Evolutionary conservation across 208 protist genomes (phyloP).

Genomic region (Trypanosoma conorhini): DNA sequence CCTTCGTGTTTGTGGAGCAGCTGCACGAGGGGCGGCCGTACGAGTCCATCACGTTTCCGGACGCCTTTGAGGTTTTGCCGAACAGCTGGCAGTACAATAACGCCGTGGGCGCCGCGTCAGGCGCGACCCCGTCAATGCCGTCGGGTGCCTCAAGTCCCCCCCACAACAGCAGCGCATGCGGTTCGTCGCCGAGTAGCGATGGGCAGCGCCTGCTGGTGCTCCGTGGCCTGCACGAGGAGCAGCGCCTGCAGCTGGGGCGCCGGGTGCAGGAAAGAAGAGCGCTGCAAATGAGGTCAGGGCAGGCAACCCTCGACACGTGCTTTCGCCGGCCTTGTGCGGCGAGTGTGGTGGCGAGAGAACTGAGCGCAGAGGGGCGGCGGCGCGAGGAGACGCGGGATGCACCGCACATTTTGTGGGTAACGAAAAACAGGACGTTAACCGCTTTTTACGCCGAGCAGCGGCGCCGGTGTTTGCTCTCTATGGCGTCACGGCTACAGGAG

Average conservation of each 20-base stretch:
- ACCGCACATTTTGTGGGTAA: constrained; percentile 25
- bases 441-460: constrained; percentile 14
- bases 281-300: constrained; percentile 28
- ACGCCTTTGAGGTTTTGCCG: constrained; percentile 27
- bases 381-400: constrained; percentile 29
- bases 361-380: constrained; percentile 16
- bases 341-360: neutral
- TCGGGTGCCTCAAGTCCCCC: neutral
- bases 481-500: constrained; percentile 24
- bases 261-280: constrained; percentile 5
- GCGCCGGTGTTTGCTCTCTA: constrained; percentile 1
- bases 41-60: constrained; percentile 26
- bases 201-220: neutral
- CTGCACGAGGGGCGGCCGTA: constrained; percentile 18
- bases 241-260: constrained; percentile 11
- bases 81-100: constrained; percentile 3
- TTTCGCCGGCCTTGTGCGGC: neutral
- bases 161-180: neutral
- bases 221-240: constrained; percentile 28
- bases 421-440: constrained; percentile 1
- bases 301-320: constrained; percentile 7
- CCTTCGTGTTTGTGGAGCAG: constrained; percentile 27
- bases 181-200: neutral
- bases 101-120: neutral
- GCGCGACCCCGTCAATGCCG: neutral